Evolutionary conservation across 495 filamentous ascomycete genomes (phyloP).

Genomic region (Penicillium bovifimosum): DNA sequence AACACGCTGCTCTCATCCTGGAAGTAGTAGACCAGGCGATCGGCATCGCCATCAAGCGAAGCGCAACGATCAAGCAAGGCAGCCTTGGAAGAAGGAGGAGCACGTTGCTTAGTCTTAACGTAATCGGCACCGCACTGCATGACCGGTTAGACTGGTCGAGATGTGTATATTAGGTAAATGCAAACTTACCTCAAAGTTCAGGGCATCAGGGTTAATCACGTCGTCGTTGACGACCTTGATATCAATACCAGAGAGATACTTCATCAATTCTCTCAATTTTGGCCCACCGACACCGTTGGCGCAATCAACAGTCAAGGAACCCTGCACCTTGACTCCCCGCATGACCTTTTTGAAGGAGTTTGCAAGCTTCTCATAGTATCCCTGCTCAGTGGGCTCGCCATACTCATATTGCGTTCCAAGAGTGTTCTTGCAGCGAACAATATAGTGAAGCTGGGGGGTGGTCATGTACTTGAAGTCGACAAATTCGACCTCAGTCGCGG

Average conservation of each 20-base stretch:
- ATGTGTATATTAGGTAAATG: not conserved
- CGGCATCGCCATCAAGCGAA: constrained; percentile 91
- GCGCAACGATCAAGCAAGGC: constrained; percentile 72
- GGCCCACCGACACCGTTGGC: constrained; percentile 96
- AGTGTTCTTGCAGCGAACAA: constrained; percentile 92
- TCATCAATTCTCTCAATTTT: constrained; percentile 81
- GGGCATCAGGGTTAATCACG: constrained; percentile 75
- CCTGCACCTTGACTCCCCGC: constrained; percentile 63
- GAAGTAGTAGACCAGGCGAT: constrained; percentile 95
- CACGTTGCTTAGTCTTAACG: constrained; percentile 93
- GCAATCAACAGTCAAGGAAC: constrained; percentile 81
- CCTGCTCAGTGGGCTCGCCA: constrained; percentile 79
- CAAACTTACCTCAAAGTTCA: constrained; percentile 74
- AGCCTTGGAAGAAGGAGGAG: constrained; percentile 77
- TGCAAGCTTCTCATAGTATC: constrained; percentile 90
- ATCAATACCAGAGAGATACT: constrained; percentile 69
- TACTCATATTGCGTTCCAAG: constrained; percentile 75
- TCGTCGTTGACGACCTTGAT: constrained; percentile 89
- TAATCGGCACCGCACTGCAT: constrained; percentile 87
- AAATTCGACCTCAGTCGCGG: constrained; percentile 64
- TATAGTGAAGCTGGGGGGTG: constrained; percentile 93
- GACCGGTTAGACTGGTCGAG: constrained; percentile 13
- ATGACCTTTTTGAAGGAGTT: constrained; percentile 76
- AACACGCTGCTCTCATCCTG: constrained; percentile 73
- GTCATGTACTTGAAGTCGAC: constrained; percentile 83